Evolutionary conservation across 306 rosid species (phyloP).

Genomic region (Vigna hirtella): DNA sequence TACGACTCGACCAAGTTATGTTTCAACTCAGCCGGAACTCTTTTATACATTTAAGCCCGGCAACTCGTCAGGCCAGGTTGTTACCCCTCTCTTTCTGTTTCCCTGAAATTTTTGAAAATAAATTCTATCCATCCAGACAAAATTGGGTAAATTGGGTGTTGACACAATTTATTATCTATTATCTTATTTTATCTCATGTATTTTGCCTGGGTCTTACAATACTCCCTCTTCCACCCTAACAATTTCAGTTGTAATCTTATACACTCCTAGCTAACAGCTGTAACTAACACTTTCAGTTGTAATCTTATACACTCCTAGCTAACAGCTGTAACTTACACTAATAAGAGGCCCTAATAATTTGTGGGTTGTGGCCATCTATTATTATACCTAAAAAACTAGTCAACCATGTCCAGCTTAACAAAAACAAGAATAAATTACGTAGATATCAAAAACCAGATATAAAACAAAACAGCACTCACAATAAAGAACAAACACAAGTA

Average conservation of each 20-base stretch:
- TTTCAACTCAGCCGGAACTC: no score
- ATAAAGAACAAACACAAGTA: neutral
- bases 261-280: neutral
- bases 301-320: neutral
- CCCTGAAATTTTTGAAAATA: no score
- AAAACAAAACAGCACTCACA: neutral
- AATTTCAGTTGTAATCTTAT: neutral
- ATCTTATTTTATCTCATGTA: no score
- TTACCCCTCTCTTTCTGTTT: no score
- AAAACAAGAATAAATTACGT: neutral
- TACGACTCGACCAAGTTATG: no score
- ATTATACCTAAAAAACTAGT: neutral
- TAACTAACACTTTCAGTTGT: neutral
- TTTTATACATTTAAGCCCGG: no score
- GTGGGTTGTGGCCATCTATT: neutral
- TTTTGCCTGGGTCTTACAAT: neutral
- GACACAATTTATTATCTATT: no score
- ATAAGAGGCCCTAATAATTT: neutral
- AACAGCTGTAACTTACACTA: neutral
- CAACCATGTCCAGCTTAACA: neutral
- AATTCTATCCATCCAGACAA: no score
- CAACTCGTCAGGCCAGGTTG: no score
- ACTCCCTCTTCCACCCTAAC: neutral
- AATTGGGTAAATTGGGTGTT: no score
- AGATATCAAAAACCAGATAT: neutral